A percentile compares a stretch with the other conserved stretches of the same genome.
phyloP scores from a whole-genome alignment of 306 rosid species.

The Lithocarpus polystachyus region DNA sequence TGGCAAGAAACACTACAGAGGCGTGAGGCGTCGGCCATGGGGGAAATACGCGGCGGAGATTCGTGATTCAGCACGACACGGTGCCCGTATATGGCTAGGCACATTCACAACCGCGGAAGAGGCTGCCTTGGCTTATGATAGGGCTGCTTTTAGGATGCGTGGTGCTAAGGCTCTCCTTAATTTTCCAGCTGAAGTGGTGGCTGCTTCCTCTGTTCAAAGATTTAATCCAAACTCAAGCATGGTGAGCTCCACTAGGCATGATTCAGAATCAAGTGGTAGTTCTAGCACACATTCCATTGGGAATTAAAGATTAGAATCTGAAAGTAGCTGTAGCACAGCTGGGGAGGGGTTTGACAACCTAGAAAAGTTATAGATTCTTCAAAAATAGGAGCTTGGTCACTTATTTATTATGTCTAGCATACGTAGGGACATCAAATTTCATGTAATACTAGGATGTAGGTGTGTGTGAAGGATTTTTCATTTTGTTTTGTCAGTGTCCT shows the following conservation, averaged over 20 bases:
- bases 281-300: constrained; percentile 18
- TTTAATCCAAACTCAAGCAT: constrained; percentile 3
- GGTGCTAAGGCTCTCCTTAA: constrained; percentile 79
- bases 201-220: constrained; percentile 28
- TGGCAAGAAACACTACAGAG: constrained; percentile 77
- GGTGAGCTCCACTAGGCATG: neutral
- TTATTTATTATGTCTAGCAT: neutral
- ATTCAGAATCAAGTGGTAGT: constrained; percentile 32
- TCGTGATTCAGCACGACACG: constrained; percentile 68
- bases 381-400: neutral
- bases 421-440: neutral
- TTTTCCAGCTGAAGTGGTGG: constrained; percentile 61
- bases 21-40: constrained; percentile 86
- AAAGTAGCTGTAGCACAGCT: constrained; percentile 22
- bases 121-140: constrained; percentile 87
- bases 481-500: neutral
- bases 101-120: constrained; percentile 85
- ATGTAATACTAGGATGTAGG: neutral
- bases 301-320: constrained; percentile 16
- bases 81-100: constrained; percentile 83
- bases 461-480: neutral
- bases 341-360: neutral
- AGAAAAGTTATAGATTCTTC: neutral
- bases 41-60: constrained; percentile 94
- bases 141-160: constrained; percentile 77